phyloP scores from a whole-genome alignment of 495 filamentous ascomycete species.

The Tuber umbilicatum region DNA sequence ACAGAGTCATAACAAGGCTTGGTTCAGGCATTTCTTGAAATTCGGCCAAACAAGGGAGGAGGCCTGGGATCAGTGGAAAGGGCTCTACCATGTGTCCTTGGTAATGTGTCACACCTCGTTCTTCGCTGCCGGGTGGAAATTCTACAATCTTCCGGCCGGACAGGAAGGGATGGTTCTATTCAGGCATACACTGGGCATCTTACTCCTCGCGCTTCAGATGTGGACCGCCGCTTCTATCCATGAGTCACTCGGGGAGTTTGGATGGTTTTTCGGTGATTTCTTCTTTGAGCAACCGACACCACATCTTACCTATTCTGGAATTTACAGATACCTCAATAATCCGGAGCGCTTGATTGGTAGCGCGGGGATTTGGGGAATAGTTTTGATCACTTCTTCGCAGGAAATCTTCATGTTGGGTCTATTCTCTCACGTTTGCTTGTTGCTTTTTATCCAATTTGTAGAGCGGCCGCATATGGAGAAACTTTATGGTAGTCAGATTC shows the following conservation, averaged over 20 bases:
- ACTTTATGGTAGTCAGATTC: slow-evolving; percentile 76
- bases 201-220: slow-evolving; percentile 76
- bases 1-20: slow-evolving; percentile 82
- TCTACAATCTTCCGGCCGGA: slow-evolving; percentile 84
- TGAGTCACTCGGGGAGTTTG: slow-evolving; percentile 93
- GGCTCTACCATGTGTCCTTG: slow-evolving; percentile 87
- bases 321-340: slow-evolving; percentile 97
- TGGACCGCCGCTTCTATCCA: slow-evolving; percentile 95
- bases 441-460: slow-evolving; percentile 86
- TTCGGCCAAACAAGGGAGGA: slow-evolving; percentile 83
- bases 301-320: slow-evolving; percentile 90
- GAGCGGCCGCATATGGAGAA: slow-evolving; percentile 99
- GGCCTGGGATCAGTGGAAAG: slow-evolving; percentile 98
- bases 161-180: slow-evolving; percentile 71
- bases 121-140: slow-evolving; percentile 88
- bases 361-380: slow-evolving; percentile 93
- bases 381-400: slow-evolving; percentile 80
- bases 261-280: slow-evolving; percentile 99
- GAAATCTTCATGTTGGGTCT: slow-evolving; percentile 78
- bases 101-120: slow-evolving; percentile 82
- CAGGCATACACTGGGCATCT: slow-evolving; percentile 74
- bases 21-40: slow-evolving; percentile 96
- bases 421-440: slow-evolving; percentile 72
- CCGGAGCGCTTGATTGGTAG: slow-evolving; percentile 89
- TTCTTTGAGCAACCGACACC: slow-evolving; percentile 77